Conservation (phyloP, 331 rosid genomes). For the Prunus yedoensis region DNA sequence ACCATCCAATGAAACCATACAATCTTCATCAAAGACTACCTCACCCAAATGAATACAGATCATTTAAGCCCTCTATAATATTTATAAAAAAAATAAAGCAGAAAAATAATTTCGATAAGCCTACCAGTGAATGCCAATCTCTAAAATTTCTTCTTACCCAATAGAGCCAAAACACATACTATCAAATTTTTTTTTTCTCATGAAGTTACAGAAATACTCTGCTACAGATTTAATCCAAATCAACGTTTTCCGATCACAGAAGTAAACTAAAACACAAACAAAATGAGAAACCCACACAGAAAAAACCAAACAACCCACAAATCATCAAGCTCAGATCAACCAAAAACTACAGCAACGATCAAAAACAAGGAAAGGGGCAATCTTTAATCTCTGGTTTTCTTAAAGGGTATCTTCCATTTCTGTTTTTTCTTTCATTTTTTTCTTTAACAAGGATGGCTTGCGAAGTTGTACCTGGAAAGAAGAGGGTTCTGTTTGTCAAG, state of each 20-base stretch:
- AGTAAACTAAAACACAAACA: neutral
- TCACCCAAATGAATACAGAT: neutral
- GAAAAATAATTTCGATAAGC: neutral
- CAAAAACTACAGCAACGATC: neutral
- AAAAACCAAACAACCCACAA: neutral
- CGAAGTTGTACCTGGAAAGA: conserved; percentile 63
- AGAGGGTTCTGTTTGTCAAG: conserved; percentile 66
- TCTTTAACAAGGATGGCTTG: neutral
- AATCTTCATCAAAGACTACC: neutral
- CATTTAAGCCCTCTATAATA: neutral
- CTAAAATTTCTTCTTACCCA: conserved; percentile 2
- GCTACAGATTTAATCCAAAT: neutral
- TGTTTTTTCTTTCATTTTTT: neutral
- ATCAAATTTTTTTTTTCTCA: neutral
- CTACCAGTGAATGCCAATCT: neutral
- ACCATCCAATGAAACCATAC: conserved; percentile 11
- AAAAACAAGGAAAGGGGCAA: conserved; percentile 4
- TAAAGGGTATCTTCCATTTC: conserved; percentile 3
- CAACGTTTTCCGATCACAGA: neutral
- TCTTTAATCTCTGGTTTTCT: neutral
- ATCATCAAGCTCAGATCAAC: conserved; percentile 21
- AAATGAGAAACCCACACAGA: neutral
- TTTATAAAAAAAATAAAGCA: neutral
- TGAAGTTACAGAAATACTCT: neutral
- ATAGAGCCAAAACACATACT: neutral